Evolutionary conservation across 2,329 filamentous ascomycete species (phyloP), one percentile per base, ranked within the genome.

Genomic region (Corynespora cassiicola): DNA sequence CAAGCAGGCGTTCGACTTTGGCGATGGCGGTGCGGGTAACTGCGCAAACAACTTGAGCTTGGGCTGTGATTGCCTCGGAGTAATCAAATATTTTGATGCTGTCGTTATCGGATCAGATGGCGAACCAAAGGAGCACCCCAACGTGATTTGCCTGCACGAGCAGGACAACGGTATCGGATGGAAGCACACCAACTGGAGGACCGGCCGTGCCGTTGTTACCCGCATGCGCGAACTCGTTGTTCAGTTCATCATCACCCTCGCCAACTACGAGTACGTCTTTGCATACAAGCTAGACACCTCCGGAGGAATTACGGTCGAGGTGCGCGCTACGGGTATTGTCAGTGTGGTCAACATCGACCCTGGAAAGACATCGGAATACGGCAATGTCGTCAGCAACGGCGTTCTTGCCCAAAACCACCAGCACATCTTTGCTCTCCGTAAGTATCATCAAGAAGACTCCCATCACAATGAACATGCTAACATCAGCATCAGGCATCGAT

Each of bases 1-100:
- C 26, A 88, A 89, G 61, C 81, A 84, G 36, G 85, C 85, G 1
- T 88, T 89, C 52, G 85, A 88, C 52, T 80, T 88, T 43, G 86
- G 86, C 6, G 84, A 88, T 42, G 82, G 78, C 7, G 85, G 85
- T 5, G 80, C 82, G 16, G 86, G 86, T 2, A 76, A 80, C 31
- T 81, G 77, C 31, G 81, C 83, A 11, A 89, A 89, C 57, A 86
- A 87, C 47, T 73, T 88, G 1, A 72, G 75, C 11, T 73, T 87
- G 3, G 84, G 85, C 11, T 87, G 84, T 42, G 85, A 88, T 55
- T 84, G 85, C 54, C 73, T 88, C 0, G 85, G 86, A 6, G 75
- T 78, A 2, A 86, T 86, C 55, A 83, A 85, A 54, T 84, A 84
- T 41, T 79, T 88, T 42, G 81, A 83, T 38, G 75, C 73, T 2